Percentiles rank a stretch among this genome's conserved stretches.
phyloP scores from a whole-genome alignment of 352 stramenopile genomes.

The Peronospora belbahrii region DNA sequence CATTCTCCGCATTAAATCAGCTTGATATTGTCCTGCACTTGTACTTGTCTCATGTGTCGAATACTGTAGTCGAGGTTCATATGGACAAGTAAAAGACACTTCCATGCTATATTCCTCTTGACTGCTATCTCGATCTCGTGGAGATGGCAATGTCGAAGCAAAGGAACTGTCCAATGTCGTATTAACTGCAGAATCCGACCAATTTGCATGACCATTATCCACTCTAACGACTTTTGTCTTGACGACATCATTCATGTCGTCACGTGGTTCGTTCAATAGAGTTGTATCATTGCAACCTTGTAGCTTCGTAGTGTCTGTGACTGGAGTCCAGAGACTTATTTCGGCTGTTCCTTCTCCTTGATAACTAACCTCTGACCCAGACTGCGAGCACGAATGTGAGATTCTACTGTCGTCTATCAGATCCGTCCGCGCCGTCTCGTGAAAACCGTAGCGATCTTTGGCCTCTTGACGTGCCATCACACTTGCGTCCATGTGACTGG shows the following conservation, averaged over 20 bases:
- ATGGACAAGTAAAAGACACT: conserved; percentile 3
- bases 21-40: neutral
- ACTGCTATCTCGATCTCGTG: conserved; percentile 11
- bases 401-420: neutral
- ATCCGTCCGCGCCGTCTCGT: conserved; percentile 7
- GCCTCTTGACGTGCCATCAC: conserved; percentile 19
- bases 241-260: conserved; percentile 4
- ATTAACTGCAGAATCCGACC: neutral
- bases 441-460: neutral
- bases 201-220: conserved; percentile 5
- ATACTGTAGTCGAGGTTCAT: conserved; percentile 11
- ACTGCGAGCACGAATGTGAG: conserved; percentile 4
- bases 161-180: conserved; percentile 10
- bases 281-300: neutral
- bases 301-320: neutral
- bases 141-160: conserved; percentile 14
- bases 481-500: conserved; percentile 18
- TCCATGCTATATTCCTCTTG: conserved; percentile 15
- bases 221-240: conserved; percentile 8
- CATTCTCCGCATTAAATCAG: conserved; percentile 42
- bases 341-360: neutral
- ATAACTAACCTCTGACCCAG: conserved; percentile 7
- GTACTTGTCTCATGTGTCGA: conserved; percentile 3
- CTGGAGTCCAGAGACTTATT: conserved; percentile 18
- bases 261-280: neutral